Evolutionary conservation across 805 yeast genomes (phyloP), one percentile per base, ranked within the genome.

Genomic region (Candida parachauliodes): DNA sequence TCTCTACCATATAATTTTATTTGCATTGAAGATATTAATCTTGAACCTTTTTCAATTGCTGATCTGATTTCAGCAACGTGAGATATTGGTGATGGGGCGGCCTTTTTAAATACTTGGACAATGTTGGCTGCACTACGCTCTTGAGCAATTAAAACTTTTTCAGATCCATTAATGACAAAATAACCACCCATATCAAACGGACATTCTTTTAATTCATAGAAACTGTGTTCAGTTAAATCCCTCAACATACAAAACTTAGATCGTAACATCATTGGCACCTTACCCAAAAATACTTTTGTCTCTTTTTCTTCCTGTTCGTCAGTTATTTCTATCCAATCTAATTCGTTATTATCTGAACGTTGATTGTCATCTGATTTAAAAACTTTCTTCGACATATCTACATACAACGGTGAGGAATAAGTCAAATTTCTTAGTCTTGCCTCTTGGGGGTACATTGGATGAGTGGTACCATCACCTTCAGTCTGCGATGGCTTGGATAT

Each of bases 141-240:
- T 68, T 93, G 99, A 22, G 99, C 99, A 70, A 93, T 93, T 55
- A 93, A 72, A 40, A 93, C 99, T 62, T 93, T 93, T 62, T 93
- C 99, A 15, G 97, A 88, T 53, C 99, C 99, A 68, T 93, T 93
- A 57, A 93, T 93, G 51, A 93, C 89, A 59, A 93, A 93, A 65
- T 93, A 93, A 45, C 99, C 99, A 63, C 99, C 99, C 94, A 93
- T 95, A 74, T 93, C 99, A 65, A 87, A 93, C 22, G 98, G 98
- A 68, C 99, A 93, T 67, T 93, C 99, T 64, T 93, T 89, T 57
- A 93, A 77, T 52, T 88, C 95, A 65, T 89, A 93, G 54, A 89
- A 77, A 64, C 93, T 98, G 50, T 86, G 88, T 52, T 93, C 98
- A 7, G 87, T 80, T 49, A 93, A 75, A 44, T 86, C 95, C 55